Percentiles rank a stretch among this genome's conserved stretches.
These are phyloP conservation scores for Phaeoacremonium minimum DNA, from an alignment of 2,329 filamentous ascomycete genomes.

Conservation along the genomic window DNA sequence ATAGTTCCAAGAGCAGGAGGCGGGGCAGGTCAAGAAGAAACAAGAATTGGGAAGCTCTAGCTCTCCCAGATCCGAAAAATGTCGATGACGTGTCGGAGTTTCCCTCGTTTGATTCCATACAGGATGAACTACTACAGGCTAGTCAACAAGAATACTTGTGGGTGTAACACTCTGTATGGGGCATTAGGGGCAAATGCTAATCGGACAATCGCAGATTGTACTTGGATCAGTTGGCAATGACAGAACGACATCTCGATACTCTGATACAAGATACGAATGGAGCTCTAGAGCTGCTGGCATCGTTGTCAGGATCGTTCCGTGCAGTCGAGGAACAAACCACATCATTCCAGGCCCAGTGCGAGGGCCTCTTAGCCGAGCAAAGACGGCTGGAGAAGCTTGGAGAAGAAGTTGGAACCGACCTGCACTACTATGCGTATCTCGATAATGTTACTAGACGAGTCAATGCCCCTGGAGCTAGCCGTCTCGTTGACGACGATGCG, in stretches of 20 bases:
- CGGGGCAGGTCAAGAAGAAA: slow-evolving; percentile 32
- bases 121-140: slow-evolving; percentile 68
- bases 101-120: slow-evolving; percentile 49
- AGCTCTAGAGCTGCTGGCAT: slow-evolving; percentile 71
- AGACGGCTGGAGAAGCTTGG: slow-evolving; percentile 73
- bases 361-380: slow-evolving; percentile 80
- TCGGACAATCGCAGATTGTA: slow-evolving; percentile 60
- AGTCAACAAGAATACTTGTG: slow-evolving; percentile 84
- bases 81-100: slow-evolving; percentile 15
- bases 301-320: slow-evolving; percentile 80
- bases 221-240: slow-evolving; percentile 74
- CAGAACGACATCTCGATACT: slow-evolving; percentile 75
- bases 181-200: neutral
- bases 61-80: slow-evolving; percentile 26
- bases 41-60: slow-evolving; percentile 47
- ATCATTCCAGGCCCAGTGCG: slow-evolving; percentile 89
- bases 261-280: slow-evolving; percentile 71
- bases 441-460: slow-evolving; percentile 86
- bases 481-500: slow-evolving; percentile 75
- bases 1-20: slow-evolving; percentile 34
- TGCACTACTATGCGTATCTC: slow-evolving; percentile 93
- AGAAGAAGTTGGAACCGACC: slow-evolving; percentile 78
- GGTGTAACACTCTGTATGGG: no score
- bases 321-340: slow-evolving; percentile 85
- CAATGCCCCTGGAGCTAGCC: slow-evolving; percentile 86